Evolutionary conservation across 495 filamentous ascomycete species (phyloP), one percentile per base, ranked within the genome.

Genomic region (Podospora australis): DNA sequence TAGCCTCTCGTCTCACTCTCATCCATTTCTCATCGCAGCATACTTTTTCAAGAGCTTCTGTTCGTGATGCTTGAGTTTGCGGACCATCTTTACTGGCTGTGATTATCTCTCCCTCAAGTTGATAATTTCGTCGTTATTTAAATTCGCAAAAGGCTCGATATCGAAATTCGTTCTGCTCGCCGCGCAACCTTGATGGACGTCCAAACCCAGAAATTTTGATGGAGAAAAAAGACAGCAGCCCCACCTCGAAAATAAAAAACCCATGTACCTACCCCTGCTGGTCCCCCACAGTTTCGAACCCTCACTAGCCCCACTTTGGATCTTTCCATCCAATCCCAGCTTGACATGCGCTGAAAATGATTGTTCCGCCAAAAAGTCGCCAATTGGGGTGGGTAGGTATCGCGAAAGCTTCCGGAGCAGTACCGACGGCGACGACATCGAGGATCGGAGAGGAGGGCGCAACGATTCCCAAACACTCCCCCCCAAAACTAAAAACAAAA

Each of bases 11-110:
- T 17, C 17, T 24, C 22, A 6, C 20, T 43, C 3, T 21, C 16
- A 16, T 23, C 30, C 21, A n/a, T n/a, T n/a, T 22, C 3, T 6
- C 9, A 20, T 13, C 6, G 24, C 1, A 10, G 48, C 48, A 9
- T 22, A 55, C 53, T 55, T 55, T 32, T 55, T 55, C 6, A 55
- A 20, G 25, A 55, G 53, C 53, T 55, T 55, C 32, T 55, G 83
- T 38, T 55, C 53, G 19, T 55, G 48, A 36, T 91, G 78, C 70
- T 95, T 96, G 60, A 97, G 80, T 68, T 91, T 84, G 50, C 91
- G 84, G 56, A 92, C 86, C 88, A 94, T 94, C 42, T 60, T 79
- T 53, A 44, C 10, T 22, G 43, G 8, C 25, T 25, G 6, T 23
- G 19, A 6, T 9, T 41, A 11, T 29, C 6, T 21, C 39, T 5